A percentile compares a stretch with the other conserved stretches of the same genome.
Evolutionary conservation across 345 rosid species (phyloP).

Genomic region (Barbarea vulgaris): DNA sequence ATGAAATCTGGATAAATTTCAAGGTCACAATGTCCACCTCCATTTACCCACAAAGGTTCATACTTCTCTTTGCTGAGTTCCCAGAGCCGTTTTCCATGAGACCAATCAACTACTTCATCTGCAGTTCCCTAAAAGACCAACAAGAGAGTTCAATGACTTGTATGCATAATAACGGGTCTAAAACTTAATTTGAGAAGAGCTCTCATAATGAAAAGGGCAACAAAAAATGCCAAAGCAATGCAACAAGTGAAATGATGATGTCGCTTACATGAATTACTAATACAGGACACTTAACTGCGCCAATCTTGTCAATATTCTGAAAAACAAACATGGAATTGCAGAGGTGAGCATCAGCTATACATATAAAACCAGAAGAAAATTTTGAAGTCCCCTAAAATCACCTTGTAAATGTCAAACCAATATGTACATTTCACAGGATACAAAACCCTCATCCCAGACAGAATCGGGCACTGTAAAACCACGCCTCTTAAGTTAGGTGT

Average conservation of each 20-base stretch:
- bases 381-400: constrained; percentile 24
- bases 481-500: constrained; percentile 75
- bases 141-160: constrained; percentile 13
- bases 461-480: constrained; percentile 84
- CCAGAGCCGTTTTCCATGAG: constrained; percentile 83
- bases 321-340: background rate
- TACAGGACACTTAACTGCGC: constrained; percentile 70
- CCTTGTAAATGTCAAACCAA: constrained; percentile 98
- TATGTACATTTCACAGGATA: constrained; percentile 88
- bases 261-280: constrained; percentile 82
- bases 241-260: background rate
- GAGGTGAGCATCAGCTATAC: background rate
- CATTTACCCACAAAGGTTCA: constrained; percentile 84
- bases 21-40: constrained; percentile 92
- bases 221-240: background rate
- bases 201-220: background rate
- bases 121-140: constrained; percentile 66
- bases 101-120: constrained; percentile 89
- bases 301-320: constrained; percentile 90
- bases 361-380: constrained; percentile 26
- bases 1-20: constrained; percentile 91
- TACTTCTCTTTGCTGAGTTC: constrained; percentile 83
- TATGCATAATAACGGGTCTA: background rate
- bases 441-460: constrained; percentile 90
- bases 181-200: background rate